Conservation (phyloP, 2,329 filamentous ascomycete species). For the Phialemonium atrogriseum region DNA sequence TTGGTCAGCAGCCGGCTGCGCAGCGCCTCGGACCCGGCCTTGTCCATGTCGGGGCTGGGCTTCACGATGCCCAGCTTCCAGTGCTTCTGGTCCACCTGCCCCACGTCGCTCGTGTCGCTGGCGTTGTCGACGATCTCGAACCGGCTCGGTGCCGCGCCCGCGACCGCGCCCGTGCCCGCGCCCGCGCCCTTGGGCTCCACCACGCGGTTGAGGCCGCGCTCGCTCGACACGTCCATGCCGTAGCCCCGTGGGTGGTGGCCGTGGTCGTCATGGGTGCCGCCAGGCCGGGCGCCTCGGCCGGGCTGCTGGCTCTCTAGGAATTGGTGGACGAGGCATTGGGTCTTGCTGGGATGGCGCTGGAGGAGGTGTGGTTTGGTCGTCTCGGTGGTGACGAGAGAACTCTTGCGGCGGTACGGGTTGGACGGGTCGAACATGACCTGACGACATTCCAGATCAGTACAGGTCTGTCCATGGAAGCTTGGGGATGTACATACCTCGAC, state of each 20-base stretch:
- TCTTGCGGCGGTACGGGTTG: conserved; percentile 57
- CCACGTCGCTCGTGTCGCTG: conserved; percentile 32
- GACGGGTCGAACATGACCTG: conserved; percentile 55
- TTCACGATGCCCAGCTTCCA: conserved; percentile 42
- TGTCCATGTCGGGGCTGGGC: conserved; percentile 31
- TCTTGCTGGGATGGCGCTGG: conserved; percentile 27
- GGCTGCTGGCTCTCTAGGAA: conserved; percentile 49
- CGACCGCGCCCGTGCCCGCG: too few species aligned
- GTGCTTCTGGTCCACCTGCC: conserved; percentile 47
- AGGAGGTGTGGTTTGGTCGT: conserved; percentile 26
- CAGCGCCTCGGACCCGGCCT: conserved; percentile 22
- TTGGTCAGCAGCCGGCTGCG: conserved; percentile 80
- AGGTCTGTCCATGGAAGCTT: not conserved
- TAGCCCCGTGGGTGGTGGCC: conserved; percentile 8
- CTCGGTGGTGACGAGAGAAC: conserved; percentile 51
- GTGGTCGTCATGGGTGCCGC: conserved; percentile 13
- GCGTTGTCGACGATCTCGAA: conserved; percentile 29
- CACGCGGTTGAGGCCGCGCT: conserved; percentile 18
- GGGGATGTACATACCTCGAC: too few species aligned
- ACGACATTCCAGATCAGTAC: not conserved
- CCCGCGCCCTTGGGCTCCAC: conserved; percentile 27
- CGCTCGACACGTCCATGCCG: conserved; percentile 14
- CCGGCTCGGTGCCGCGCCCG: conserved; percentile 4
- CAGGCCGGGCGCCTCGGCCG: conserved; percentile 14
- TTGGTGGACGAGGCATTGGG: conserved; percentile 58